Conservation (phyloP, 176 grass and related monocot species). For the Eragrostis nindensis region DNA sequence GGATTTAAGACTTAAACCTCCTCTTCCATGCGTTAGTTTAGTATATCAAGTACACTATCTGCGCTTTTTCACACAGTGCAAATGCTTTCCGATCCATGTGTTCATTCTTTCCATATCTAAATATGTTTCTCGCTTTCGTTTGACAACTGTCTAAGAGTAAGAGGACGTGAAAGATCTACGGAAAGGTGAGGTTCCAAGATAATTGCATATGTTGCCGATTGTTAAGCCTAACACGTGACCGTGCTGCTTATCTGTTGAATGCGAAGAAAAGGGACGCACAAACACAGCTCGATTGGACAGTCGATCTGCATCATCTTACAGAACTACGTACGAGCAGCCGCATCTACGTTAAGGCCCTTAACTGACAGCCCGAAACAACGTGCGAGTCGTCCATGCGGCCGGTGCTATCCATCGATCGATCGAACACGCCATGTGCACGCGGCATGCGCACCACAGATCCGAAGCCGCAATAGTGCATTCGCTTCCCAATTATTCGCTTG, state of each 20-base stretch:
- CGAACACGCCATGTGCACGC: conserved; percentile 55
- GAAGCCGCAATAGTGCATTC: conserved; percentile 9
- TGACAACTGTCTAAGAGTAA: no score
- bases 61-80: neutral
- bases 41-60: neutral
- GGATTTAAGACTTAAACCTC: neutral
- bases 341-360: no score
- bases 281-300: neutral
- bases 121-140: no score
- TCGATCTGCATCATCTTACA: neutral
- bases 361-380: conserved; percentile 36
- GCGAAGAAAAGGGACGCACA: neutral
- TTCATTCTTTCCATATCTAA: no score
- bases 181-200: neutral
- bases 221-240: neutral
- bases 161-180: no score
- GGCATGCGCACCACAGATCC: conserved; percentile 20
- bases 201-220: no score
- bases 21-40: neutral
- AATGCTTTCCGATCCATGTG: no score
- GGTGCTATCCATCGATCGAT: neutral
- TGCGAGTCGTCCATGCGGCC: neutral
- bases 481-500: conserved; percentile 43
- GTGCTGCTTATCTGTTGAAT: neutral
- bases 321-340: neutral